Evolutionary conservation across 768 basidiomycete species (phyloP), one percentile per base, ranked within the genome.

Genomic region (Termitomyces sp.): DNA sequence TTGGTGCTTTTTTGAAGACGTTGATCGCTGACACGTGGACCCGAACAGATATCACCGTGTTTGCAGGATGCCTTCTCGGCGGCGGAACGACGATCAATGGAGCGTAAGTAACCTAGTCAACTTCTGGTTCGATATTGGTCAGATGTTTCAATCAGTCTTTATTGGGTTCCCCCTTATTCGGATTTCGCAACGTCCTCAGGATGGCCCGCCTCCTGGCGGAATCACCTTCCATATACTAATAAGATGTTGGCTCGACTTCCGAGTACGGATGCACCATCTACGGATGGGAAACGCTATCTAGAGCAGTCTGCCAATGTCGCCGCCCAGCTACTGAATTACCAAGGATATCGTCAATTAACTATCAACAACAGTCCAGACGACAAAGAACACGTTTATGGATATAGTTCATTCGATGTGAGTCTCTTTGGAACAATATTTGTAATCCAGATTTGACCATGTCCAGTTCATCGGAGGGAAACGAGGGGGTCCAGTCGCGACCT

Each of bases 31-130:
- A 26, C n/a, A n/a, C n/a, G 12, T 4, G n/a, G 19, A 15, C 5
- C 32, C 28, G n/a, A 44, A 28, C 34, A 77, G 84, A 85, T 65
- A 69, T 83, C 56, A 82, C 72, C 24, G 76, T 79, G 24, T 86
- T 84, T 65, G 84, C 83, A 22, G 84, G 83, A 32, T 86, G 84
- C 64, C 64, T 85, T 32, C 64, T 85, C 19, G 84, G 84, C 54
- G 84, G 84, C 19, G 84, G 83, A 37, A 81, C 80, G 5, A 74
- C 83, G 2, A 73, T 86, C 61, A 85, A 86, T 65, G 84, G 82
- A 67, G 82, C 78, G 81, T 82, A 60, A 64, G 80, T 70, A 22
- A 28, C 7, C 30, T 28, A 11, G 37, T 34, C 46, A 2, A 11
- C 12, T 35, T 35, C 21, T 9, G 6, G 5, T 45, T 40, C 9